A percentile compares a stretch with the other conserved stretches of the same genome.
These are phyloP conservation scores for Aspergillus steynii DNA, from an alignment of 495 filamentous ascomycete species.

Conservation along the genomic window DNA sequence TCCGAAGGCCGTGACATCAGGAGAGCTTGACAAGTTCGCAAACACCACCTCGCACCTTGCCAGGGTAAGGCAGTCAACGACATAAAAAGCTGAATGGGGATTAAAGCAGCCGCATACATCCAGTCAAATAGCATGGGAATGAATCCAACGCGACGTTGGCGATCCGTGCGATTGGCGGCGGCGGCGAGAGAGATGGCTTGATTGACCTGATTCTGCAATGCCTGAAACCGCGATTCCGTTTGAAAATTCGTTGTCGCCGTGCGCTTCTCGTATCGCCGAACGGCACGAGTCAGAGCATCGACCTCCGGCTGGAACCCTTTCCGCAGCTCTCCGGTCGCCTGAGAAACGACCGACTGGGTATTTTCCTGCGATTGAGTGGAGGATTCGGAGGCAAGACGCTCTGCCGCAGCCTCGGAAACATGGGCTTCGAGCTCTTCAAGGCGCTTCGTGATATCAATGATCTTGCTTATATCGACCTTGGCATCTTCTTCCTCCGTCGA, in stretches of 20 bases:
- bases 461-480: slow-evolving; percentile 39
- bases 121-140: slow-evolving; percentile 27
- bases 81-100: slow-evolving; percentile 30
- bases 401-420: slow-evolving; percentile 41
- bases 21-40: slow-evolving; percentile 17
- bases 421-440: slow-evolving; percentile 71
- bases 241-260: slow-evolving; percentile 68
- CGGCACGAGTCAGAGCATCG: slow-evolving; percentile 85
- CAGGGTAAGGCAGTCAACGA: slow-evolving; percentile 28
- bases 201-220: slow-evolving; percentile 66
- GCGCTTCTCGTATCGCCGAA: slow-evolving; percentile 93
- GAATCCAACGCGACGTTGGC: slow-evolving; percentile 18
- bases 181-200: slow-evolving; percentile 81
- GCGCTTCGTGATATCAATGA: slow-evolving; percentile 61
- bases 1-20: slow-evolving; percentile 10
- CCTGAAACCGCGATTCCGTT: slow-evolving; percentile 71
- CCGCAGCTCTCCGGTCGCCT: slow-evolving; percentile 61
- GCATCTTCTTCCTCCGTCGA: slow-evolving; percentile 42
- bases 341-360: slow-evolving; percentile 36
- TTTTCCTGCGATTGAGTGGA: slow-evolving; percentile 18
- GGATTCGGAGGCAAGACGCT: slow-evolving; percentile 23
- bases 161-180: slow-evolving; percentile 57
- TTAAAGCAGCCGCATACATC: slow-evolving; percentile 29
- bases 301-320: slow-evolving; percentile 74
- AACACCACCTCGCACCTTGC: slow-evolving; percentile 20